A percentile compares a stretch with the other conserved stretches of the same genome.
Evolutionary conservation across 768 basidiomycete genomes (phyloP).

Genomic region (Porpolomopsis calyptriformis): DNA sequence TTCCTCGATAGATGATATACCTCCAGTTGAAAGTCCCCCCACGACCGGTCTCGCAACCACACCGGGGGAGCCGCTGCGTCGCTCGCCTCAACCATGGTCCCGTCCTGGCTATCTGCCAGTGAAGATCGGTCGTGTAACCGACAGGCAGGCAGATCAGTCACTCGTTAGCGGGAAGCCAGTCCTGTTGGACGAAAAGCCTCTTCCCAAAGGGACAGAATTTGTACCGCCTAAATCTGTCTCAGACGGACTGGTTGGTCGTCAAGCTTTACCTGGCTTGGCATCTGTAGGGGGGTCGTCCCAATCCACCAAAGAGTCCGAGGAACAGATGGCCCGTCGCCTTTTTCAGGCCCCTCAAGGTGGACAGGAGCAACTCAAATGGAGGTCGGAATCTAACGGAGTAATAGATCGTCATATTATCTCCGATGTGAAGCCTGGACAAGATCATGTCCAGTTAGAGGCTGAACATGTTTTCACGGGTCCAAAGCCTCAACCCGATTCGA

Average conservation of each 20-base stretch:
- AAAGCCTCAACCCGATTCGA: not conserved
- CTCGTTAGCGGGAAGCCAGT: constrained; percentile 23
- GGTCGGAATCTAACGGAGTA: not conserved
- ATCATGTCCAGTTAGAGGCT: not conserved
- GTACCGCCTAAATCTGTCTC: constrained; percentile 9
- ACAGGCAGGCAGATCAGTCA: constrained; percentile 24
- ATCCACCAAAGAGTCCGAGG: not conserved
- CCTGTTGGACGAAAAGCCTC: not conserved
- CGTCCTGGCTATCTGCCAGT: not conserved
- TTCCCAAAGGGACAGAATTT: constrained; percentile 4
- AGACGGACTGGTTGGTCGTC: constrained; percentile 26
- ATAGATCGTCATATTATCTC: not conserved
- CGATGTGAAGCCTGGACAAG: not conserved
- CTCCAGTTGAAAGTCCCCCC: not conserved
- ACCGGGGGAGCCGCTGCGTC: not conserved
- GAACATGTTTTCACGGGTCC: not conserved
- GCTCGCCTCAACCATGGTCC: not conserved
- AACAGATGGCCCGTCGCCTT: not conserved
- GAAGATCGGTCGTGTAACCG: constrained; percentile 16
- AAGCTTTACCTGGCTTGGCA: constrained; percentile 33
- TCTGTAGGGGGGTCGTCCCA: not conserved
- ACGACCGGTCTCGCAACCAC: not conserved
- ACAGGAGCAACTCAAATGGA: not conserved
- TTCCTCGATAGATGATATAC: not conserved
- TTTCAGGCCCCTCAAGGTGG: not conserved